Evolutionary conservation across 805 yeast species (phyloP).

Genomic region (Ogataea nakhonphanomensis): DNA sequence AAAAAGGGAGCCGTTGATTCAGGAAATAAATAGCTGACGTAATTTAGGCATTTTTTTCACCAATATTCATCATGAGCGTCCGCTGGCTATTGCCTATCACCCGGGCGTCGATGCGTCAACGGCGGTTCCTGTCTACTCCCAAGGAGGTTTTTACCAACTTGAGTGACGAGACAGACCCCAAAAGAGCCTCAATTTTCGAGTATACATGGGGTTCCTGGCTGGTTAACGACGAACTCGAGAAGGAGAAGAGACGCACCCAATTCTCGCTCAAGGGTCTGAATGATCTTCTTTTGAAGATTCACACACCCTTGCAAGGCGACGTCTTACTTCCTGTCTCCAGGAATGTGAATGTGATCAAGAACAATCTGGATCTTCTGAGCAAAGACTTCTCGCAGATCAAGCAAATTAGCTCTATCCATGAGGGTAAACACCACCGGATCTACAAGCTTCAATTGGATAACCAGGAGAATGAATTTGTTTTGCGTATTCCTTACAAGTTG

Average conservation of each 20-base stretch:
- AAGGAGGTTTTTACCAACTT: constrained; percentile 50
- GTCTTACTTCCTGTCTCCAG: constrained; percentile 30
- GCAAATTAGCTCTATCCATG: constrained; percentile 80
- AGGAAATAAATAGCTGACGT: constrained; percentile 3
- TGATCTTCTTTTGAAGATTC: constrained; percentile 40
- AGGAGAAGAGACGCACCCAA: constrained; percentile 70
- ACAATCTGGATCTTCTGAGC: constrained; percentile 22
- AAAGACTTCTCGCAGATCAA: constrained; percentile 40
- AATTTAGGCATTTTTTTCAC: constrained; percentile 1
- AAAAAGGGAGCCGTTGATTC: background rate
- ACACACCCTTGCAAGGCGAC: constrained; percentile 2
- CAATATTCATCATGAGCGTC: constrained; percentile 5
- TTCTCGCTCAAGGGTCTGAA: constrained; percentile 80
- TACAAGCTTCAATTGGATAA: constrained; percentile 64
- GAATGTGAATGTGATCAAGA: constrained; percentile 20
- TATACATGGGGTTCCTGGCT: constrained; percentile 97
- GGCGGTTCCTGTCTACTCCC: constrained; percentile 14
- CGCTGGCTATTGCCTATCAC: constrained; percentile 6
- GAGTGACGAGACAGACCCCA: constrained; percentile 60
- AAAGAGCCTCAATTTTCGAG: constrained; percentile 70
- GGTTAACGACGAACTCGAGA: constrained; percentile 69
- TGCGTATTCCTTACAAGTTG: constrained; percentile 82
- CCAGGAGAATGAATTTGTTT: constrained; percentile 44
- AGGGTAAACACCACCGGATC: constrained; percentile 90
- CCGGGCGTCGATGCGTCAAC: constrained; percentile 4